Evolutionary conservation across 163 green algal genomes (phyloP).

Genomic region (Scenedesmus sp.): DNA sequence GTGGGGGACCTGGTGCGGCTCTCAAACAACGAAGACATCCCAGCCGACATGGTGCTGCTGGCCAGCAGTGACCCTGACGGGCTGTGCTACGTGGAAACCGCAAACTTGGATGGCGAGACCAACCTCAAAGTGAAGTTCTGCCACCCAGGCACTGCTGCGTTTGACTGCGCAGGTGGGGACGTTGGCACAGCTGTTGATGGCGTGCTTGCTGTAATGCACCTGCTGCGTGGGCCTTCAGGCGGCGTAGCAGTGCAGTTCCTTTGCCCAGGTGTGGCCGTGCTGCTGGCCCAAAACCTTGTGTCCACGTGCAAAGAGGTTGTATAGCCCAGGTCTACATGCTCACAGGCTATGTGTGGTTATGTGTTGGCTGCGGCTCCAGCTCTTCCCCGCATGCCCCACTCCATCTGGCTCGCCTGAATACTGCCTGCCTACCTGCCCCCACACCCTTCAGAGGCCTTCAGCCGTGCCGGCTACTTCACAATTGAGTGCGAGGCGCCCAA

Average conservation of each 20-base stretch:
- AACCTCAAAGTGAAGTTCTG: slow-evolving; percentile 88
- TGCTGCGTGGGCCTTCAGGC: too few species aligned
- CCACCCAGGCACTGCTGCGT: slow-evolving; percentile 14
- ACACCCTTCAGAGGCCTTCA: slow-evolving; percentile 46
- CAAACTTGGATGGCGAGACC: slow-evolving; percentile 86
- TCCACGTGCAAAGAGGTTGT: too few species aligned
- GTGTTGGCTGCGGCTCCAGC: background rate
- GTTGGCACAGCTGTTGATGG: too few species aligned
- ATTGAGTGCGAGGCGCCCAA: slow-evolving; percentile 56
- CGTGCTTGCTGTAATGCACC: background rate
- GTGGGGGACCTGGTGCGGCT: slow-evolving; percentile 56
- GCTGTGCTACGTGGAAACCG: slow-evolving; percentile 83
- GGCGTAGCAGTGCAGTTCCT: too few species aligned
- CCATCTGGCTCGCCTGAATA: background rate
- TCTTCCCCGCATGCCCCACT: too few species aligned
- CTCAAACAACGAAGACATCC: slow-evolving; percentile 71
- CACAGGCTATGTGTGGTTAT: background rate
- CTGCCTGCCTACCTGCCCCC: background rate
- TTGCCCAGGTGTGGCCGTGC: background rate
- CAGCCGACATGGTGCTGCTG: slow-evolving; percentile 86
- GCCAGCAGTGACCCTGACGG: slow-evolving; percentile 71
- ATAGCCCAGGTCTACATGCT: background rate
- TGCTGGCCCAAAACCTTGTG: too few species aligned
- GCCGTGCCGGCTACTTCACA: slow-evolving; percentile 50
- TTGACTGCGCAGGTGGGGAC: slow-evolving; percentile 41